Evolutionary conservation across 305 asterid species (phyloP).

Genomic region (Coffea humblotiana): DNA sequence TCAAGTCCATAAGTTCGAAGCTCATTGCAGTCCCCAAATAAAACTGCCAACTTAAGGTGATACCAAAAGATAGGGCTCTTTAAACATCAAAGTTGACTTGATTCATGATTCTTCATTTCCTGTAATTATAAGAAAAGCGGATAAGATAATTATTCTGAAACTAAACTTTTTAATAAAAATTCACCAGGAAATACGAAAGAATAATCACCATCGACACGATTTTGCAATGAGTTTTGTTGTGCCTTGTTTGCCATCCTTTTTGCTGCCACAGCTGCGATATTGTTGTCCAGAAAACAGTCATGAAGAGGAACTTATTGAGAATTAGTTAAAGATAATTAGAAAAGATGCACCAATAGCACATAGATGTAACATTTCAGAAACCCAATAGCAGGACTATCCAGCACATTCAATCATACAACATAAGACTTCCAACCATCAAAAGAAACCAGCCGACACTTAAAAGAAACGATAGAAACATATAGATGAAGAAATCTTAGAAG

Average conservation of each 20-base stretch:
- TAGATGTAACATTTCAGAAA: neutral
- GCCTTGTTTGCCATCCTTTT: constrained; percentile 43
- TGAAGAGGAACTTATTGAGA: neutral
- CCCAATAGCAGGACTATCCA: neutral
- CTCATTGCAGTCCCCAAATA: neutral
- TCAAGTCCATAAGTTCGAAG: neutral
- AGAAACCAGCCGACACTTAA: neutral
- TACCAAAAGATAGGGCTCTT: neutral
- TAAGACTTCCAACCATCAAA: neutral
- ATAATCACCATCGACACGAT: constrained; percentile 21
- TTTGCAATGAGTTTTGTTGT: constrained; percentile 33
- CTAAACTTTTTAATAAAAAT: neutral
- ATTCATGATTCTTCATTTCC: constrained; percentile 20
- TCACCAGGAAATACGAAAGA: neutral
- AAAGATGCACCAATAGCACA: neutral
- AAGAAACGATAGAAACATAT: neutral
- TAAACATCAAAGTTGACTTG: neutral
- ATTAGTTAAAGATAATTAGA: neutral
- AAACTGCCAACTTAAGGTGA: neutral
- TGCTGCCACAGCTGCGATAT: constrained; percentile 46
- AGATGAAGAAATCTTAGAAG: neutral
- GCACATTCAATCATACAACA: neutral
- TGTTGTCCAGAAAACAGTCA: constrained; percentile 8
- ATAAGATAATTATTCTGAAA: neutral
- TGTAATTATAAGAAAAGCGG: constrained; percentile 3